phyloP scores from a whole-genome alignment of 805 yeast species.

The Candida berthetii region DNA sequence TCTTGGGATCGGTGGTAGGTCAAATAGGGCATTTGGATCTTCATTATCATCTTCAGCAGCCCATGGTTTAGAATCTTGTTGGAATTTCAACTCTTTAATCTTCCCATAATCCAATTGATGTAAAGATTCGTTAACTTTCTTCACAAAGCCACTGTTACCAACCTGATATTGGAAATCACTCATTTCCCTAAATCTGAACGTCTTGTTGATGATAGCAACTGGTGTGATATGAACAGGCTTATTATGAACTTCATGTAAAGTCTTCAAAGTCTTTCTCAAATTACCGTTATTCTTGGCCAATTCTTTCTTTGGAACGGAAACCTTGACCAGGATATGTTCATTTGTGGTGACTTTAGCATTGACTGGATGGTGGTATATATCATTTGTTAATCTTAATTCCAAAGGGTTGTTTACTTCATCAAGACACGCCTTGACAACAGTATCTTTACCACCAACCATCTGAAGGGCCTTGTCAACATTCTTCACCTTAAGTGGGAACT shows the following conservation, averaged over 20 bases:
- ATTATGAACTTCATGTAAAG: constrained; percentile 23
- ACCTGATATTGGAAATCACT: constrained; percentile 81
- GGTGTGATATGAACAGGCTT: constrained; percentile 44
- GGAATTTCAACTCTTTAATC: constrained; percentile 31
- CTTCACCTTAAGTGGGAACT: constrained; percentile 68
- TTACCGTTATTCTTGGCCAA: constrained; percentile 35
- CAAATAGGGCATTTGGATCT: constrained; percentile 22
- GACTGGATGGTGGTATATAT: constrained; percentile 52
- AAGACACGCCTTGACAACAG: constrained; percentile 23
- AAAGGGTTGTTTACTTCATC: constrained; percentile 26
- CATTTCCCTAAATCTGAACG: constrained; percentile 75
- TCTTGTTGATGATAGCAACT: constrained; percentile 58
- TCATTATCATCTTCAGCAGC: constrained; percentile 18
- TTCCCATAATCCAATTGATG: constrained; percentile 33
- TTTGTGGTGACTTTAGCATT: constrained; percentile 43
- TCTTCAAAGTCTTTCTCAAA: constrained; percentile 34
- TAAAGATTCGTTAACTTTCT: constrained; percentile 32
- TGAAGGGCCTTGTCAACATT: constrained; percentile 56
- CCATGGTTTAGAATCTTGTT: constrained; percentile 30
- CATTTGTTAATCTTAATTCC: constrained; percentile 32
- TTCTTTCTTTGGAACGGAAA: constrained; percentile 52
- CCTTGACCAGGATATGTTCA: constrained; percentile 54
- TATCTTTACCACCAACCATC: constrained; percentile 60
- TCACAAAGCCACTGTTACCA: constrained; percentile 45
- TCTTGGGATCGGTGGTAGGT: constrained; percentile 82